Evolutionary conservation across 306 rosid species (phyloP).

Genomic region (Cotoneaster glaucophyllus): DNA sequence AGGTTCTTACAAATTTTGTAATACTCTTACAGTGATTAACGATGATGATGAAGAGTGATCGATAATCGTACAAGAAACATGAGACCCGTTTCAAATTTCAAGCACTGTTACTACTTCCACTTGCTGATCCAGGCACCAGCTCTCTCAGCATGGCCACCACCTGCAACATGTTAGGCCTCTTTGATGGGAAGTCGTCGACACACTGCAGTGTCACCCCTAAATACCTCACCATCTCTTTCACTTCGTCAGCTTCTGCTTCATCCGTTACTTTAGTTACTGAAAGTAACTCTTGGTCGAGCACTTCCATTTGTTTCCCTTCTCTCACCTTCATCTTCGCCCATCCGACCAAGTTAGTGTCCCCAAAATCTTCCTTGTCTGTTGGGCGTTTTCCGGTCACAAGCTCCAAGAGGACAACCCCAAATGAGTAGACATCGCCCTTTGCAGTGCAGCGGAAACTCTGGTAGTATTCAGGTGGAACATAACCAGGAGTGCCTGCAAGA

Average conservation of each 20-base stretch:
- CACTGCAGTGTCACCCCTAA: slow-evolving; percentile 67
- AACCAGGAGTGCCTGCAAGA: slow-evolving; percentile 94
- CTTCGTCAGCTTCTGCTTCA: slow-evolving; percentile 81
- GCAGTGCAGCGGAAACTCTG: slow-evolving; percentile 98
- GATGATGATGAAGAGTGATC: slow-evolving; percentile 28
- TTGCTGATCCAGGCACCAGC: slow-evolving; percentile 64
- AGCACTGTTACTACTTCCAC: slow-evolving; percentile 78
- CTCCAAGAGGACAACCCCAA: slow-evolving; percentile 84
- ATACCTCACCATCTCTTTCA: slow-evolving; percentile 79
- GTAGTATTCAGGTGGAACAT: slow-evolving; percentile 96
- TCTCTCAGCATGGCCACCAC: slow-evolving; percentile 81
- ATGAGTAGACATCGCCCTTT: slow-evolving; percentile 88
- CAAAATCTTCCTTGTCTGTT: slow-evolving; percentile 88
- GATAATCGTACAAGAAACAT: slow-evolving; percentile 4
- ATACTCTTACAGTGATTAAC: slow-evolving; percentile 30
- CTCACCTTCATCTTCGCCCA: slow-evolving; percentile 88
- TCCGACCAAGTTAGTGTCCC: slow-evolving; percentile 92
- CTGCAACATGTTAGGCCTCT: slow-evolving; percentile 91
- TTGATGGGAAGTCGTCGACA: slow-evolving; percentile 87
- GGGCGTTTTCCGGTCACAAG: slow-evolving; percentile 83
- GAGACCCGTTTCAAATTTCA: slow-evolving; percentile 15
- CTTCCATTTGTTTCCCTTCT: slow-evolving; percentile 91
- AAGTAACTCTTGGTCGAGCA: slow-evolving; percentile 68
- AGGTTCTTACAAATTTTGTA: background rate
- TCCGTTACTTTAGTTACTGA: slow-evolving; percentile 55